Evolutionary conservation across 805 yeast genomes (phyloP), one percentile per base, ranked within the genome.

Genomic region (Spathaspora sp.): DNA sequence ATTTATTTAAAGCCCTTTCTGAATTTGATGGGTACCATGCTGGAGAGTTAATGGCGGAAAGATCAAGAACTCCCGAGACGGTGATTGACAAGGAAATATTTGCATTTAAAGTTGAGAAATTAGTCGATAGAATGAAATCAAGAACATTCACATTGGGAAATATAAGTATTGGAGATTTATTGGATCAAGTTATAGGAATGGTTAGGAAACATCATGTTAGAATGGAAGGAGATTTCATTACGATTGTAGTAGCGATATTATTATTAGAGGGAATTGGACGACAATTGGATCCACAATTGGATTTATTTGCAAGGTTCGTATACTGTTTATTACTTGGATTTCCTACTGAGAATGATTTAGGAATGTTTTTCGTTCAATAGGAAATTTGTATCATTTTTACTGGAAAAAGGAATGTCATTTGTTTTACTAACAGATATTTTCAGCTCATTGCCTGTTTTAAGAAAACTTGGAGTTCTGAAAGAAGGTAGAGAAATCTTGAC

Each of bases 161-260:
- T 46, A 86, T 94, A 12, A 87, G 93, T 38, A 89, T 94, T 55
- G 97, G 98, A 3, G 97, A 92, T 61, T 73, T 94, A 52, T 74
- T 94, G 52, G 94, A 90, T 58, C 87, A 84, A 61, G 92, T 93
- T 77, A 76, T 94, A 52, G 76, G 85, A 2, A 91, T 94, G 97
- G 98, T 94, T 17, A 76, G 98, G 55, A 73, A 76, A 10, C 99
- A 94, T 67, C 99, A 94, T 67, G 99, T 94, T 19, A 79, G 97
- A 63, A 88, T 94, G 96, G 99, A 94, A 64, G 96, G 96, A 6
- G 99, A 94, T 67, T 94, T 94, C 63, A 85, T 94, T 43, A 90
- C 96, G 29, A 97, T 94, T 20, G 87, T 94, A n/a, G 90, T 94
- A 31, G 97, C 98, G 1, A 91, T 94, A 20, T 70, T 94, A 50